These are phyloP conservation scores for Oryza australiensis DNA, from an alignment of 176 grass and related monocot genomes.

Conservation along the genomic window DNA sequence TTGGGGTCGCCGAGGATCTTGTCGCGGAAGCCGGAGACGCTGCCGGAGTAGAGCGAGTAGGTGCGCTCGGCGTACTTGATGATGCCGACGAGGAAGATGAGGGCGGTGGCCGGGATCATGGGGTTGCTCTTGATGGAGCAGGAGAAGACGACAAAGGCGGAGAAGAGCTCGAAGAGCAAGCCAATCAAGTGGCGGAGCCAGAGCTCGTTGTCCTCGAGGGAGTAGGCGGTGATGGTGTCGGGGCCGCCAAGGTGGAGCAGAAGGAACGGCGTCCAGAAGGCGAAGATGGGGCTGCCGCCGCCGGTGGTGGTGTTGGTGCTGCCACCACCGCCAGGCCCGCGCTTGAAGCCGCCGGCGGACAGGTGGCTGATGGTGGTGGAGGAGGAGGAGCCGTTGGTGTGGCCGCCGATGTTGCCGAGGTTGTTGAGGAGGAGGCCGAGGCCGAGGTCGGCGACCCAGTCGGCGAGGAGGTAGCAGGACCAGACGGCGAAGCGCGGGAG, in stretches of 20 bases:
- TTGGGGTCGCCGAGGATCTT: conserved; percentile 9
- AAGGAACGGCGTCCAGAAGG: conserved; percentile 72
- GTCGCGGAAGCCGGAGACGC: conserved; percentile 20
- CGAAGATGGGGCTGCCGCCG: conserved; percentile 40
- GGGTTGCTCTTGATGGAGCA: conserved; percentile 37
- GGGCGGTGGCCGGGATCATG: conserved; percentile 26
- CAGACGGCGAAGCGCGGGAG: conserved; percentile 15
- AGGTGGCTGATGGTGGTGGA: neutral
- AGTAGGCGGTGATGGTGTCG: conserved; percentile 68
- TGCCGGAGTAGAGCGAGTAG: conserved; percentile 48
- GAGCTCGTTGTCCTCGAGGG: conserved; percentile 62
- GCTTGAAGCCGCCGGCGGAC: conserved; percentile 19
- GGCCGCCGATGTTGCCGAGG: conserved; percentile 45
- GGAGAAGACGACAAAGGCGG: conserved; percentile 40
- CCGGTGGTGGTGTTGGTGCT: neutral
- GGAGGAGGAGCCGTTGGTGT: neutral
- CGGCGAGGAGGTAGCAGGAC: conserved; percentile 54
- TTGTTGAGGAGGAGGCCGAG: conserved; percentile 59
- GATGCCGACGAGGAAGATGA: conserved; percentile 47
- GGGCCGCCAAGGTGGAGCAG: conserved; percentile 74
- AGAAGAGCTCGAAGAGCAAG: conserved; percentile 54
- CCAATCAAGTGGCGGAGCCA: conserved; percentile 55
- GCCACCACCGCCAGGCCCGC: neutral
- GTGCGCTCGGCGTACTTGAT: conserved; percentile 63
- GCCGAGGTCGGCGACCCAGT: conserved; percentile 60